Base-by-base conservation (phyloP, 2,329 filamentous ascomycete genomes). In the Talaromyces islandicus region DNA sequence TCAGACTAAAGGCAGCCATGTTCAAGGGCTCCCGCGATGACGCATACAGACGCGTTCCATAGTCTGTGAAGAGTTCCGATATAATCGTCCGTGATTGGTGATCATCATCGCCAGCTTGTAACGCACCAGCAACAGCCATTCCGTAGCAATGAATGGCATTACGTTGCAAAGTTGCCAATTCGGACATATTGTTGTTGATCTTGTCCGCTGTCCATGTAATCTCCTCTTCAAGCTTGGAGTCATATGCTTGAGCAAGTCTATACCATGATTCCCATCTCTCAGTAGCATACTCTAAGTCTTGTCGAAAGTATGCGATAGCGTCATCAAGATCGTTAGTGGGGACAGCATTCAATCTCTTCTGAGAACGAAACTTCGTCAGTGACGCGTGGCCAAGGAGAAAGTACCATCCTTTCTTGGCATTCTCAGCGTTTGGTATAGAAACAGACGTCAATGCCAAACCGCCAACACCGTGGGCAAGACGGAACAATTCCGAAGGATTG, bases 211-310 rank as follows among this genome's bases (percentile, higher is more conserved):
- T 89, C 92, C 92, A 96, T 5, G 92, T 84, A 5, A 95, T 89
- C 7, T 88, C 85, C 72, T 96, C 92, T 64, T 96, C 92, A 14
- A 96, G 79, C 67, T 95, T 91, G 56, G 90, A 88, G 73, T 96
- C 92, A 68, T 91, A 92, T 54, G 89, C 91, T 72, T 96, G 91
- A 0, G 88, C 92, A 25, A 96, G 82, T 12, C 91, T 85, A 72
- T 93, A 94, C 92, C 92, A 96, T 0, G 90, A 89, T 71, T 96
- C 90, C 92, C 92, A 96, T 59, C 87, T 86, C 46, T 91, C 87
- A 2, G 86, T 85, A 1, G 88, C 91, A 71, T 91, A 91, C 66
- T 96, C 91, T 1, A 96, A 75, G 70, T 96, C 91, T 64, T 92
- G 85, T 41, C 89, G 82, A 67, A 96, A 84, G 70, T 91, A 94